Base-by-base conservation (phyloP, 2,329 filamentous ascomycete species). In the Immersiporthe knoxdaviesiana region DNA sequence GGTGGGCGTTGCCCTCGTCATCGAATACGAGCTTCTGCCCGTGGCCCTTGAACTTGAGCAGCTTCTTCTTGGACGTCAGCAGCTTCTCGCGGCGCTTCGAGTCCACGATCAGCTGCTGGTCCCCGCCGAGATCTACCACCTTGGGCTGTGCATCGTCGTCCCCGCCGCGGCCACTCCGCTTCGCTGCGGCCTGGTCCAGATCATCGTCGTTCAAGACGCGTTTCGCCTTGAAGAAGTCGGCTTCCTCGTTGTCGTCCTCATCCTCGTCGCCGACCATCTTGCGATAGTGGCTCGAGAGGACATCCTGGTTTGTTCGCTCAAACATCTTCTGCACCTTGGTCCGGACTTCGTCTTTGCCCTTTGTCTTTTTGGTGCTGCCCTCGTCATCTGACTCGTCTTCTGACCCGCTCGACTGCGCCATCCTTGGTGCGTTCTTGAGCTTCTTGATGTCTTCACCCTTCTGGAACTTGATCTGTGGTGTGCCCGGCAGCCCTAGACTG, bases 271-370 rank as follows among this genome's bases (percentile, higher is more conserved):
- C 85, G 70, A 98, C 90, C 72, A 99, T 86, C 76, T 95, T 97
- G 70, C 89, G 88, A 83, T 97, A 98, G 81, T 99, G 96, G 68
- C 91, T 90, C n/a, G 95, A 94, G 72, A 99, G 81, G 41, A 99
- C 92, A 77, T 97, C 94, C 80, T 98, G 95, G 80, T 99, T 99
- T 74, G 91, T 92, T 71, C 96, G 87, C 83, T 97, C 95, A 80
- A 98, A 97, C 96, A 99, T 98, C 74, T 93, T 91, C 79, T 99
- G 94, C 78, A 97, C 97, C 79, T 97, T 98, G 41, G 97, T 99
- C 71, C 94, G 88, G 24, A 97, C 92, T 74, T 90, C 87, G 14
- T 85, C 84, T 81, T 92, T 90, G 80, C 90, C 89, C 78, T 87
- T 89, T 71, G 83, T 81, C 73, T 83, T 82, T 68, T n/a, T n/a